Conservation (phyloP, 192 early-diverging fungal genomes). For the Gigaspora rosea region DNA sequence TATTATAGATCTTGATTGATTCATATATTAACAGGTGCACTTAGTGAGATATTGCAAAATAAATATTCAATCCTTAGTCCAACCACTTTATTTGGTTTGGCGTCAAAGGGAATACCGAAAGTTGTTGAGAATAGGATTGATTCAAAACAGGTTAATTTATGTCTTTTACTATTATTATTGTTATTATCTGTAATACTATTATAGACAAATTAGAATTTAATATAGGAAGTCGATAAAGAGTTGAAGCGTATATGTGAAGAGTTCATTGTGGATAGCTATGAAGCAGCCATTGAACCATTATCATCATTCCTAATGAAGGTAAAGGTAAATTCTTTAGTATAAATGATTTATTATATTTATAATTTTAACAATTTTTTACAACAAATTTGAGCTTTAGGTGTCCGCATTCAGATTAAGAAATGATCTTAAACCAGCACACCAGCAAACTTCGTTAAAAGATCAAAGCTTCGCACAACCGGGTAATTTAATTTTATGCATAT, state of each 20-base stretch:
- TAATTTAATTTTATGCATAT: constrained; percentile 26
- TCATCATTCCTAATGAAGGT: constrained; percentile 69
- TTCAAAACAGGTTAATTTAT: constrained; percentile 33
- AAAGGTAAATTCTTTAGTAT: constrained; percentile 3
- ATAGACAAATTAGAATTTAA: neutral
- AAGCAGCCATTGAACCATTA: constrained; percentile 62
- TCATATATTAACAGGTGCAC: constrained; percentile 30
- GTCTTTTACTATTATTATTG: neutral
- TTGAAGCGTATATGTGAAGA: constrained; percentile 76
- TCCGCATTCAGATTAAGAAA: constrained; percentile 55
- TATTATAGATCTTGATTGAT: constrained; percentile 28
- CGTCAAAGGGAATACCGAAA: constrained; percentile 49
- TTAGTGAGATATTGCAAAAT: constrained; percentile 39
- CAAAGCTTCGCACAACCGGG: constrained; percentile 55
- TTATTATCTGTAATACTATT: neutral
- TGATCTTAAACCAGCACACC: constrained; percentile 39
- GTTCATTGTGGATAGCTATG: constrained; percentile 72
- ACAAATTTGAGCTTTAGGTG: constrained; percentile 19
- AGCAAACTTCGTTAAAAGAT: constrained; percentile 44
- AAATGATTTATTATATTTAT: neutral
- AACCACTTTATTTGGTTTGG: constrained; percentile 44
- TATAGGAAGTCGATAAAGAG: constrained; percentile 63
- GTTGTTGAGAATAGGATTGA: constrained; percentile 48
- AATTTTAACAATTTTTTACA: neutral
- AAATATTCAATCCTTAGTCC: constrained; percentile 37